Base-by-base conservation (phyloP, 2,329 filamentous ascomycete species). In the Aspergillaceae sp. region DNA sequence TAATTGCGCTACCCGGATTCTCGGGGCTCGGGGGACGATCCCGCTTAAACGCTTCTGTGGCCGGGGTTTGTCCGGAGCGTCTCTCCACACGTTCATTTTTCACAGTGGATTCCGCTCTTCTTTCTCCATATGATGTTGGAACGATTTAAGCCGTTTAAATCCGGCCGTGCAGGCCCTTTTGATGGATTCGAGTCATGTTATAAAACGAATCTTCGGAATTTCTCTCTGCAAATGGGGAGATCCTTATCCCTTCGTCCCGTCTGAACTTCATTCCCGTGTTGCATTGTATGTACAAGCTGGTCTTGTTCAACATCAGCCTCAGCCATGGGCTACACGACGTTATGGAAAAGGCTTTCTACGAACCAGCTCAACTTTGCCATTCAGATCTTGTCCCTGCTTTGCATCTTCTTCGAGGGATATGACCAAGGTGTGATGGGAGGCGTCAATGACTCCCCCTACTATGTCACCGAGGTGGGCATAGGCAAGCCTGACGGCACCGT, bases 401-500 rank as follows among this genome's bases (percentile, higher is more conserved):
- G 54, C 4, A 65, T 67, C 7, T 65, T 66, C 53, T 66, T 65
- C 50, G 62, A 66, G 42, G 74, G 75, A 19, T 78, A 77, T 60
- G 73, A 77, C 48, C 75, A 77, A 52, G 74, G 74, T 43, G 73
- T 77, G n/a, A 72, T 76, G 67, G 74, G 74, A 42, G 71, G 70
- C 36, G 72, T 77, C 42, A 77, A 74, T 48, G 53, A 57, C 37
- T 54, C 69, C 7, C 60, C 63, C 0, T 56, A 57, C 33, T 74
- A 74, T 40, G 55, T 65, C 9, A 54, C 50, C 1, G 45, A 54
- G 35, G 71, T 75, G 6, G 66, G 67, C 40, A 75, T 77, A 40
- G 74, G 75, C 10, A 48, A 44, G 26, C 42, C 66, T 0, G 67
- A 73, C 51, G 74, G 71, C 28, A 69, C 63, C 3, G 68, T 76